phyloP scores from a whole-genome alignment of 169 alveolate genomes.

The Fabrea salina region DNA sequence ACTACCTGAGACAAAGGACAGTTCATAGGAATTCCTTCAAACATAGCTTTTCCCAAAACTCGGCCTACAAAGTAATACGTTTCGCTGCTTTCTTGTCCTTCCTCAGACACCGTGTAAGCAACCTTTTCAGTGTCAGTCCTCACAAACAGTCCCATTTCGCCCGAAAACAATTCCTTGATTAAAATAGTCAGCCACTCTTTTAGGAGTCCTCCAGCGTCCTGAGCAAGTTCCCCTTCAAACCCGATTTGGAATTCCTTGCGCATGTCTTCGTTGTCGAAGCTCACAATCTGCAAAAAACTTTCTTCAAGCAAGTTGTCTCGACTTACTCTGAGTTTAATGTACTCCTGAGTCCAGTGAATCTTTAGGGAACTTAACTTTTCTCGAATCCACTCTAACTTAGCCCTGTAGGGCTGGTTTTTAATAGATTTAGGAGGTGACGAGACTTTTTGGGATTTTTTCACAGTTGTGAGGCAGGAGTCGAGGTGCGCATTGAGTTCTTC shows the following conservation, averaged over 20 bases:
- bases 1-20: slow-evolving; percentile 59
- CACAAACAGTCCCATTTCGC: slow-evolving; percentile 44
- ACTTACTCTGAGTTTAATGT: not conserved
- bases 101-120: not conserved
- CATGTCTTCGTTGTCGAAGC: slow-evolving; percentile 28
- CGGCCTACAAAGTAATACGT: slow-evolving; percentile 70
- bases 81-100: too few relatives aligned
- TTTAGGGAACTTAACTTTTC: not conserved
- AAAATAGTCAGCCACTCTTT: slow-evolving; percentile 74
- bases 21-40: slow-evolving; percentile 67
- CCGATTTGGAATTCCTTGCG: slow-evolving; percentile 62
- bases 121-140: slow-evolving; percentile 26
- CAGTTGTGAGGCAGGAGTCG: not conserved
- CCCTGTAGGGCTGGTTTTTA: too few relatives aligned
- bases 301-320: slow-evolving; percentile 19
- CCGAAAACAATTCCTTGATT: slow-evolving; percentile 36
- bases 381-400: not conserved
- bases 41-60: slow-evolving; percentile 68
- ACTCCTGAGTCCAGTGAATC: not conserved
- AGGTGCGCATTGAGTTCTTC: not conserved
- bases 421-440: not conserved
- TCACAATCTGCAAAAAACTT: slow-evolving; percentile 12
- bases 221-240: slow-evolving; percentile 65
- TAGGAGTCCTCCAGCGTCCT: slow-evolving; percentile 84
- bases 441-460: not conserved